A percentile compares a stretch with the other conserved stretches of the same genome.
phyloP scores from a whole-genome alignment of 805 yeast genomes.

The Starmerella asiatica region DNA sequence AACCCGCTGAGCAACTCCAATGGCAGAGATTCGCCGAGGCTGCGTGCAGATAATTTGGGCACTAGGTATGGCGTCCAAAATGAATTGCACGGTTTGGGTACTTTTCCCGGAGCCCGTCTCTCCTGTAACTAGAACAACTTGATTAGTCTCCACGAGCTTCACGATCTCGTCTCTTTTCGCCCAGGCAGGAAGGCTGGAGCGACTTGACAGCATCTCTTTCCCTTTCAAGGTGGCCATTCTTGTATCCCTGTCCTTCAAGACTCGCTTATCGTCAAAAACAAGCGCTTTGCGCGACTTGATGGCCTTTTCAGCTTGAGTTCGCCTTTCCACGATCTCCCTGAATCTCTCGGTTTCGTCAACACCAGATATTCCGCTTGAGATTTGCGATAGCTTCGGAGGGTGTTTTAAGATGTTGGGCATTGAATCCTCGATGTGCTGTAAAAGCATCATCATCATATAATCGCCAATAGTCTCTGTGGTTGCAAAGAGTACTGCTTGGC shows the following conservation, averaged over 20 bases:
- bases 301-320: not conserved
- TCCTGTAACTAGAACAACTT: constrained; percentile 74
- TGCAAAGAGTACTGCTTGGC: constrained; percentile 25
- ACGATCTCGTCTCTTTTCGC: constrained; percentile 44
- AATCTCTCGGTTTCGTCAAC: constrained; percentile 12
- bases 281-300: not conserved
- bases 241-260: constrained; percentile 29
- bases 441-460: constrained; percentile 50
- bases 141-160: constrained; percentile 40
- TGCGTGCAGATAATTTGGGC: constrained; percentile 70
- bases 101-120: constrained; percentile 98
- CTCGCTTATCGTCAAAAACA: constrained; percentile 24
- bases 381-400: constrained; percentile 57
- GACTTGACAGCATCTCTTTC: constrained; percentile 30
- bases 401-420: constrained; percentile 43
- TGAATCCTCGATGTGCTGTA: constrained; percentile 67
- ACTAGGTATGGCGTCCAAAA: constrained; percentile 48
- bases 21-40: constrained; percentile 90
- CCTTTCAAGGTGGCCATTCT: constrained; percentile 29
- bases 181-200: constrained; percentile 78
- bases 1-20: constrained; percentile 86
- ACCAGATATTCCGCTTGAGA: constrained; percentile 24
- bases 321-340: constrained; percentile 1
- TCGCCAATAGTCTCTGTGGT: constrained; percentile 42
- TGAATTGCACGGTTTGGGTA: constrained; percentile 84